These are phyloP conservation scores for Eucalyptus grandis DNA, from an alignment of 345 rosid species.

Conservation along the genomic window DNA sequence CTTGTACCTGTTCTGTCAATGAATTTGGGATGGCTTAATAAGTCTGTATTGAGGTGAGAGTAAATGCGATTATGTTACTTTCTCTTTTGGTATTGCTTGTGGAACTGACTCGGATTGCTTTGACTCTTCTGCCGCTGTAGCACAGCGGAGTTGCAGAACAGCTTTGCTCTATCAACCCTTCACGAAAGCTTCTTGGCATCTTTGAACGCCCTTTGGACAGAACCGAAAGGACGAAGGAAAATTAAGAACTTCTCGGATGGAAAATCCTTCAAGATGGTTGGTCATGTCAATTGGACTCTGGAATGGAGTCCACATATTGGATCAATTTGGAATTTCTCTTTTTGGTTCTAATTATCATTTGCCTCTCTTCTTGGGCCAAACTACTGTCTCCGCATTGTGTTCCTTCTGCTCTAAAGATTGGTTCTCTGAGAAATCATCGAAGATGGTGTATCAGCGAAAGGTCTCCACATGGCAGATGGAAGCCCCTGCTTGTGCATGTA, in stretches of 20 bases:
- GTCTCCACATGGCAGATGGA: neutral
- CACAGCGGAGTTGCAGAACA: neutral
- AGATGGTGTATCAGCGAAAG: neutral
- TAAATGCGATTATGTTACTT: neutral
- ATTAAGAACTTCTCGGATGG: neutral
- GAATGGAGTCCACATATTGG: neutral
- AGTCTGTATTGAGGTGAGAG: neutral
- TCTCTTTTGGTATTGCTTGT: neutral
- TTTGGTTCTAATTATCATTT: neutral
- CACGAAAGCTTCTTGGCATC: neutral
- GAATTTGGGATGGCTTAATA: neutral
- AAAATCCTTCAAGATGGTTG: neutral
- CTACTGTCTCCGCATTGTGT: neutral
- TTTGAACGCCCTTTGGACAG: neutral
- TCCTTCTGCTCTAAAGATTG: neutral
- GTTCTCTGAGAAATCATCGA: neutral
- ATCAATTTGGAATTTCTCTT: neutral
- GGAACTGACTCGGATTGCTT: neutral
- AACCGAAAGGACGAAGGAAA: neutral
- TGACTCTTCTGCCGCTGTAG: neutral
- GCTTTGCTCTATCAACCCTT: neutral
- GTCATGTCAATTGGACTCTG: neutral
- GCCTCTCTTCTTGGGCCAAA: neutral
- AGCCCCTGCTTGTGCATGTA: neutral
- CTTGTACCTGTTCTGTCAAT: neutral